Evolutionary conservation across 495 filamentous ascomycete genomes (phyloP).

Genomic region (Talaromyces liani): DNA sequence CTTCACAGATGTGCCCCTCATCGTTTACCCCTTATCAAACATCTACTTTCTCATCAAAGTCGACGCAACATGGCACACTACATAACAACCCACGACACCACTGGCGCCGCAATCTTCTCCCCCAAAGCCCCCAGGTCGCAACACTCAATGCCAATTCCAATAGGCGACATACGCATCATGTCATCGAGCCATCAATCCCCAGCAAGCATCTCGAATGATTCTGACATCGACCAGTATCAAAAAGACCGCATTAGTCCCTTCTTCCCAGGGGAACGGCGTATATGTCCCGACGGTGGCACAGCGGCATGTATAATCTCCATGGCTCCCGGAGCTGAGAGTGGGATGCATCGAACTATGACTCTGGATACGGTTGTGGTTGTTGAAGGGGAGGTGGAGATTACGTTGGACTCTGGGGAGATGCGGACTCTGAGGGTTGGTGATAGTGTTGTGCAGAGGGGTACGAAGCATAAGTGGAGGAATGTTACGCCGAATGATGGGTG

Average conservation of each 20-base stretch:
- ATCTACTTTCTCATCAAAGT: not conserved
- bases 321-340: not conserved
- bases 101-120: not conserved
- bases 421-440: conserved; percentile 52
- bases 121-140: not conserved
- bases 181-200: not conserved
- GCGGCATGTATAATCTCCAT: not conserved
- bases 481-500: not conserved
- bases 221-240: not conserved
- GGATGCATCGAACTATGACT: conserved; percentile 41
- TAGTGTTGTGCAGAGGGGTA: conserved; percentile 56
- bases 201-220: not conserved
- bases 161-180: not conserved
- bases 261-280: not conserved
- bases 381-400: conserved; percentile 54
- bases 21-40: not conserved
- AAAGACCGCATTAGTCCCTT: not conserved
- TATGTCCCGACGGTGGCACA: not conserved
- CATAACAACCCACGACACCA: not conserved
- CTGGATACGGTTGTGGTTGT: conserved; percentile 63
- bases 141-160: not conserved
- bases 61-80: not conserved
- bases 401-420: conserved; percentile 53
- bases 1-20: not conserved
- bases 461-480: conserved; percentile 62